These are phyloP conservation scores for Cladorrhinum sp. DNA, from an alignment of 2,329 filamentous ascomycete genomes.

Conservation along the genomic window DNA sequence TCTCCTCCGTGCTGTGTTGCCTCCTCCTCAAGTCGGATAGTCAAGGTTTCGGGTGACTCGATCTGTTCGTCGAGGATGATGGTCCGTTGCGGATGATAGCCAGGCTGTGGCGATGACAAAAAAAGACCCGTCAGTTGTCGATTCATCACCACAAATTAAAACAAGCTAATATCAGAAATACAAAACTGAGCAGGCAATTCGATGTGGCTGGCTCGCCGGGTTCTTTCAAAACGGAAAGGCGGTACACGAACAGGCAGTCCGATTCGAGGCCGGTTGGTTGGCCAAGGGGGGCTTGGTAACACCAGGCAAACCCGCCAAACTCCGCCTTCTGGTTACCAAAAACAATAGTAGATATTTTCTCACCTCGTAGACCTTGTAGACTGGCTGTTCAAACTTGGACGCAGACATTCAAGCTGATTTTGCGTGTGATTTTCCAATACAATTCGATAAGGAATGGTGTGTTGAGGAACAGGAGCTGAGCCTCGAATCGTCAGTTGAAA, in stretches of 20 bases:
- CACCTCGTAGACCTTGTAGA: slow-evolving; percentile 60
- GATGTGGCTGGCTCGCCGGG: neutral
- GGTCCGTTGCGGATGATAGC: slow-evolving; percentile 52
- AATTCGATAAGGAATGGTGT: slow-evolving; percentile 15
- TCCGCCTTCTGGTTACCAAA: neutral
- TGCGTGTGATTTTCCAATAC: slow-evolving; percentile 14
- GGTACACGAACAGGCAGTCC: neutral
- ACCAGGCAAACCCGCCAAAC: neutral
- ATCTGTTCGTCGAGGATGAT: slow-evolving; percentile 58
- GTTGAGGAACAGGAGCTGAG: neutral
- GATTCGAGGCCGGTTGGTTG: neutral
- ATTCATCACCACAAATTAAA: neutral
- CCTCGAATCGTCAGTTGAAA: neutral
- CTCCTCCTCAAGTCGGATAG: slow-evolving; percentile 56
- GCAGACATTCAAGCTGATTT: slow-evolving; percentile 56
- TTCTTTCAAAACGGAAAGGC: neutral
- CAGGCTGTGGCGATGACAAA: slow-evolving; percentile 39
- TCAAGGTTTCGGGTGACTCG: slow-evolving; percentile 56
- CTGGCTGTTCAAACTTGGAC: slow-evolving; percentile 53
- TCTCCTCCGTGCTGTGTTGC: slow-evolving; percentile 52
- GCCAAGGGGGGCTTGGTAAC: neutral
- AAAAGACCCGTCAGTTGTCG: neutral
- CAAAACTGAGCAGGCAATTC: neutral
- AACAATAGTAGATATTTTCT: slow-evolving; percentile 35
- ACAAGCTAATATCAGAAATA: neutral